phyloP scores from a whole-genome alignment of 2,329 filamentous ascomycete genomes.

The Salinomyces thailandicus region DNA sequence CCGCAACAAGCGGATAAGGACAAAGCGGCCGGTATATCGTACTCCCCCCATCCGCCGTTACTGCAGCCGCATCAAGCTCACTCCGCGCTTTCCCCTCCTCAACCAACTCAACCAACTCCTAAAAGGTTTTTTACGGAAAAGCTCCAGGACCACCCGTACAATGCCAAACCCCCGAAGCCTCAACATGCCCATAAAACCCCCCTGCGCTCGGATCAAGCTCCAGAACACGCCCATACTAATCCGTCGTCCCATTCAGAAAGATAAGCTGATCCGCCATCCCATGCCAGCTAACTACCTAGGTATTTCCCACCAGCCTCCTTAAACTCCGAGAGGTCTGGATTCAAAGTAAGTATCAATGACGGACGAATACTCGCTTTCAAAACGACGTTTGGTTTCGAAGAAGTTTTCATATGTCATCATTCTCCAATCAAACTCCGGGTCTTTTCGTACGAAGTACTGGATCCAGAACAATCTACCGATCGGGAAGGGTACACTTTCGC shows the following conservation, averaged over 20 bases:
- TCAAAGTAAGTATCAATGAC: conserved; percentile 29
- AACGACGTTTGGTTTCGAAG: conserved; percentile 12
- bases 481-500: conserved; percentile 19
- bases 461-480: conserved; percentile 29
- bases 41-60: conserved; percentile 2
- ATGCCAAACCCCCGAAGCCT: conserved; percentile 31
- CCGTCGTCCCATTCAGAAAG: conserved; percentile 24
- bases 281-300: conserved; percentile 37
- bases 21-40: conserved; percentile 9
- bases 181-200: conserved; percentile 30
- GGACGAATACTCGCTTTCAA: conserved; percentile 21
- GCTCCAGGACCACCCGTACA: conserved; percentile 27
- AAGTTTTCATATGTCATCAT: conserved; percentile 24
- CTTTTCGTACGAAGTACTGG: conserved; percentile 23
- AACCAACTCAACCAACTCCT: conserved; percentile 16
- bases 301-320: conserved; percentile 28
- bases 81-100: conserved; percentile 20
- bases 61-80: conserved; percentile 9
- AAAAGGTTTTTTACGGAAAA: conserved; percentile 13
- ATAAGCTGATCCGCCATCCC: conserved; percentile 32
- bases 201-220: conserved; percentile 16
- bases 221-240: conserved; percentile 30
- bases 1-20: conserved; percentile 13
- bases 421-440: conserved; percentile 23
- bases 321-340: conserved; percentile 31